Percentiles rank a stretch among this genome's conserved stretches.
phyloP scores from a whole-genome alignment of 805 yeast species.

The Pichia phayaonensis region DNA sequence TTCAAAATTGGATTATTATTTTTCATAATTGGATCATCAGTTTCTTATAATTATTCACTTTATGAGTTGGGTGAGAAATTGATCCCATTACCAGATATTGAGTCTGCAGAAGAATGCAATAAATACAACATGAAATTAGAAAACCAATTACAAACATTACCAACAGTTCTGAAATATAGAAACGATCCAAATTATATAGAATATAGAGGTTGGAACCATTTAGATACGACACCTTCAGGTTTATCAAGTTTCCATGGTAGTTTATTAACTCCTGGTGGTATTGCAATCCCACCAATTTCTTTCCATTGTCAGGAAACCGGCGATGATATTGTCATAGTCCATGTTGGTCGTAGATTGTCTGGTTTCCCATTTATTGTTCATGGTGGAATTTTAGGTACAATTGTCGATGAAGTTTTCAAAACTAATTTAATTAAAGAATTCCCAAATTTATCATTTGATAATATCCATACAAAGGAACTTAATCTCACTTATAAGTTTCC shows the following conservation, averaged over 20 bases:
- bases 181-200: conserved; percentile 31
- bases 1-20: conserved; percentile 8
- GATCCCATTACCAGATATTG: conserved; percentile 16
- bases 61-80: conserved; percentile 21
- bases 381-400: conserved; percentile 81
- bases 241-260: conserved; percentile 33
- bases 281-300: conserved; percentile 64
- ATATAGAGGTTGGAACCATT: conserved; percentile 35
- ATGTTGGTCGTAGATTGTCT: conserved; percentile 68
- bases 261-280: conserved; percentile 67
- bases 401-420: conserved; percentile 69
- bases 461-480: conserved; percentile 38
- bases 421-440: conserved; percentile 18
- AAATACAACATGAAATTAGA: conserved; percentile 32
- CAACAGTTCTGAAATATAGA: conserved; percentile 42
- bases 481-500: conserved; percentile 58
- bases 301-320: conserved; percentile 49
- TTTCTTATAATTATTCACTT: conserved; percentile 23
- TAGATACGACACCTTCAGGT: conserved; percentile 30
- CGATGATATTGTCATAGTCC: conserved; percentile 61
- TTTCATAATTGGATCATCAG: conserved; percentile 21
- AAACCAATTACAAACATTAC: conserved; percentile 39
- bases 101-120: conserved; percentile 17
- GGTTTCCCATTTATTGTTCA: conserved; percentile 87
- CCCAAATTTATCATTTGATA: conserved; percentile 17